Evolutionary conservation across 2,329 filamentous ascomycete genomes (phyloP), one percentile per base, ranked within the genome.

Genomic region (Pezicula neosporulosa): DNA sequence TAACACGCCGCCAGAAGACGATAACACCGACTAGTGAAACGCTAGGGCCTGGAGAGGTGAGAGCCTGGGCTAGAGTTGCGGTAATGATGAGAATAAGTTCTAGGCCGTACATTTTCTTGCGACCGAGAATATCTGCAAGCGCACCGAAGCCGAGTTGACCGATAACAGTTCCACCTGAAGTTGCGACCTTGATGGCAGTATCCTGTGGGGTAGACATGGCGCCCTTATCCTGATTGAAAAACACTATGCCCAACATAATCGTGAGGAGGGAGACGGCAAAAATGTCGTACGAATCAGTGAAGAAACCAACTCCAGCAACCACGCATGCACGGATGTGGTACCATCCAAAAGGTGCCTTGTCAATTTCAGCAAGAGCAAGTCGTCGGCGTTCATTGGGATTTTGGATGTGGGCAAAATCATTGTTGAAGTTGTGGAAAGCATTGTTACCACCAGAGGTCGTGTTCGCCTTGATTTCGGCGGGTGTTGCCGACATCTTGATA

Each of bases 261-360:
- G 45, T 49, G 27, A 52, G 37, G 37, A 52, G 42, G 46, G 42
- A 44, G 45, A 52, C 49, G 15, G 55, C 55, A 37, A 56, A 56
- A 72, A 90, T 88, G 63, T 87, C 85, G 70, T 91, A 92, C 37
- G 87, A 87, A 65, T 92, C 89, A n/a, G 89, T 92, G 71, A 93
- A 93, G 80, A 94, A 94, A 59, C 89, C 89, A 52, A 42, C 21
- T 18, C 38, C 38, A 21, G 38, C 8, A 24, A 24, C 21, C 38
- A 42, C 16, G 38, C 88, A 80, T 52, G 88, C 86, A 36, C 89
- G 81, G 50, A 92, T 81, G 66, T 94, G 89, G 66, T 90, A 90
- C 88, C 88, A 92, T 63, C 89, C 86, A 54, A 92, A 92, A 1
- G 85, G 85, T 10, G 87, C 88, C 72, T 86, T 86, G 74, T 92